These are phyloP conservation scores for Nosema bombycis DNA, from an alignment of 371 early-diverging fungal species.

Conservation along the genomic window DNA sequence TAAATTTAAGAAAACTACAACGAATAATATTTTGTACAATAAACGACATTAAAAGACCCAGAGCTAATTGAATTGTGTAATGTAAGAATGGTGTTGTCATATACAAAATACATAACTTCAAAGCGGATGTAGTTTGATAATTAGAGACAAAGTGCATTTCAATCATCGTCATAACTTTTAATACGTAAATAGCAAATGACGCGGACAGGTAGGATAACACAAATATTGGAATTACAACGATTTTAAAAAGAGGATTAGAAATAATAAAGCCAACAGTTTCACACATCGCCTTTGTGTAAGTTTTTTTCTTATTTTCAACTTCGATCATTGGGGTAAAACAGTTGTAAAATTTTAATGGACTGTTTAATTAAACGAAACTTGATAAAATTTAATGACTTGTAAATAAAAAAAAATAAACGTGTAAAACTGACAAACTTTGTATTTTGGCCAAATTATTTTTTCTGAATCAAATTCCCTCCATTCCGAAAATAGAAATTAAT, in stretches of 20 bases:
- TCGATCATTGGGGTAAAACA: background rate
- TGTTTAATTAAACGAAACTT: too few species aligned
- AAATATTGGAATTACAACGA: background rate
- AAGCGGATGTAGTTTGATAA: background rate
- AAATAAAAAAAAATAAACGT: too few species aligned
- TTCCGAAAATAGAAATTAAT: too few species aligned
- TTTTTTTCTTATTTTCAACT: background rate
- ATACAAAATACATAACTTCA: background rate
- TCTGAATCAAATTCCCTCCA: too few species aligned
- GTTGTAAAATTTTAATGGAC: conserved; percentile 2
- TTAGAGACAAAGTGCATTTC: background rate
- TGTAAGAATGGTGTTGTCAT: conserved; percentile 15
- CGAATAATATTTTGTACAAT: background rate
- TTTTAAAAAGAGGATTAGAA: conserved; percentile 19
- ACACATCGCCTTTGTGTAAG: background rate
- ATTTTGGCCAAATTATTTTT: too few species aligned
- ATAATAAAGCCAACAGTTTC: background rate
- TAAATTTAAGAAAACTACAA: background rate
- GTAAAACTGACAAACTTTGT: too few species aligned
- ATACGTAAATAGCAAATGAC: background rate
- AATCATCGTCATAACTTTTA: background rate
- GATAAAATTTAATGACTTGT: too few species aligned
- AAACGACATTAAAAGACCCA: background rate
- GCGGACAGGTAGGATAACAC: background rate
- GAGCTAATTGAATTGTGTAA: background rate